Evolutionary conservation across 1,284 basidiomycete species (phyloP).

Genomic region (Mycosarcoma mackinlayi): DNA sequence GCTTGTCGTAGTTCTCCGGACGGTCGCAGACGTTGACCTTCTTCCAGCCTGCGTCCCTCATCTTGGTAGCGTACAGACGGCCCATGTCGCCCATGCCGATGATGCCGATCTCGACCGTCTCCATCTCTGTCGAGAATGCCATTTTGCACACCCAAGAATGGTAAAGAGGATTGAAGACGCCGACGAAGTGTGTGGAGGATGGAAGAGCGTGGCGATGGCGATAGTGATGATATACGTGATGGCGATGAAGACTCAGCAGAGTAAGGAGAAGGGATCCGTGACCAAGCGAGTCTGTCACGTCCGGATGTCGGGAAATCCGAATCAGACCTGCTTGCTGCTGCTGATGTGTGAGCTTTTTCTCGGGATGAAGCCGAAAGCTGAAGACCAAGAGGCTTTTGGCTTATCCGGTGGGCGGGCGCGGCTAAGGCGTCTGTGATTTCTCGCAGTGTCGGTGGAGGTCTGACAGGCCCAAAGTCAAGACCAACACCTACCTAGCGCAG

Average conservation of each 20-base stretch:
- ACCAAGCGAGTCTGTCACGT: too few relatives aligned
- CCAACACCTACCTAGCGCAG: conserved; percentile 22
- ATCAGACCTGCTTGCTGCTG: neutral
- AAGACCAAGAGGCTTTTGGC: too few relatives aligned
- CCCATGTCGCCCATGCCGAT: conserved; percentile 81
- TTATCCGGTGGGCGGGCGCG: too few relatives aligned
- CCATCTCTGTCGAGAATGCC: conserved; percentile 39
- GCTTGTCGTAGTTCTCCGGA: conserved; percentile 78
- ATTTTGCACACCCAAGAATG: conserved; percentile 6
- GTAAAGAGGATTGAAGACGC: neutral
- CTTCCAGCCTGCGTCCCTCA: conserved; percentile 82
- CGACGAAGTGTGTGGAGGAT: too few relatives aligned
- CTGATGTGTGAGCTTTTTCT: neutral
- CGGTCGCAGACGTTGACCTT: conserved; percentile 91
- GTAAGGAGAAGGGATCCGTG: neutral
- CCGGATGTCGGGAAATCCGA: conserved; percentile 2
- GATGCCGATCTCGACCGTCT: conserved; percentile 66
- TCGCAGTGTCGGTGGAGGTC: neutral
- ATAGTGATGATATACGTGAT: neutral
- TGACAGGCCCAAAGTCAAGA: conserved; percentile 7
- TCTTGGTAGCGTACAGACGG: conserved; percentile 83
- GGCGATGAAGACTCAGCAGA: neutral
- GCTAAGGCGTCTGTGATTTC: neutral
- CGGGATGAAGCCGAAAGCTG: conserved; percentile 3
- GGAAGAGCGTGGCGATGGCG: neutral